phyloP scores from a whole-genome alignment of 1,139 yeast species.

The Arxiozyma bovina region DNA sequence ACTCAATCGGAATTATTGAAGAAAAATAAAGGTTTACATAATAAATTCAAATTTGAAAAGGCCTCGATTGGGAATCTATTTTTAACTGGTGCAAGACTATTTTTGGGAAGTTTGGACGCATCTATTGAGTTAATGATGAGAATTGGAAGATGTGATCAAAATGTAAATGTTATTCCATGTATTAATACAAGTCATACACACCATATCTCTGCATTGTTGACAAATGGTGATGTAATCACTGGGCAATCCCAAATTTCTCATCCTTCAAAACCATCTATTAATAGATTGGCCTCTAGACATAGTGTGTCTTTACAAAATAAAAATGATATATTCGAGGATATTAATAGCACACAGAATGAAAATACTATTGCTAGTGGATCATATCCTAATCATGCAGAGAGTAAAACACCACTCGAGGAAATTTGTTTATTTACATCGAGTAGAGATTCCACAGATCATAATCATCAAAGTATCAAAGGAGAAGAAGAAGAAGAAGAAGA shows the following conservation, averaged over 20 bases:
- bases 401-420: not conserved
- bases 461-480: conserved; percentile 7
- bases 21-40: conserved; percentile 45
- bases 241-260: conserved; percentile 97
- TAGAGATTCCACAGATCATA: conserved; percentile 1
- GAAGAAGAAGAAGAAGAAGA: conserved; percentile 33
- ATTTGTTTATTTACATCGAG: not conserved
- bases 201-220: conserved; percentile 71
- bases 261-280: conserved; percentile 37
- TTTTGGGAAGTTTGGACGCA: conserved; percentile 76
- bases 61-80: conserved; percentile 85
- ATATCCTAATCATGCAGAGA: not conserved
- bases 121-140: conserved; percentile 70
- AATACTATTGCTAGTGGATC: not conserved
- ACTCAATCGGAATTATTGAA: conserved; percentile 71
- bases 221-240: conserved; percentile 64
- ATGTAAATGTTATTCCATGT: conserved; percentile 63
- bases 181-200: conserved; percentile 77
- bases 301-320: not conserved
- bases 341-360: not conserved
- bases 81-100: conserved; percentile 70
- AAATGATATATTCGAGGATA: not conserved
- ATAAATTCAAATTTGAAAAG: conserved; percentile 56
- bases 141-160: conserved; percentile 52
- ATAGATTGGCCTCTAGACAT: conserved; percentile 5